phyloP scores from a whole-genome alignment of 305 asterid genomes.

The Solanum chacoense region DNA sequence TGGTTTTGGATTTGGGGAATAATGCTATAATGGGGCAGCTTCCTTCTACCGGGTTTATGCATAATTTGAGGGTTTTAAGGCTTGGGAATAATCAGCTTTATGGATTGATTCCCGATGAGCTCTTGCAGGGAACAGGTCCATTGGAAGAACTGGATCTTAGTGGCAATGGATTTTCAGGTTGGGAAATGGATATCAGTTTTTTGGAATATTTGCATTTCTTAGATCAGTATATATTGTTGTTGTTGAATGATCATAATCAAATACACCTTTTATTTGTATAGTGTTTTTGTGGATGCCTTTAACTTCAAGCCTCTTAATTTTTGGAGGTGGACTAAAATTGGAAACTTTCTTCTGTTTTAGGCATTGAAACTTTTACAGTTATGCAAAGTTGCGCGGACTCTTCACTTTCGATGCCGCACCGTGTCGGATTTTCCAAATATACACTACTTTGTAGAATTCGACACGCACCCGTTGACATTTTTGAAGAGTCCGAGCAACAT shows the following conservation, averaged over 20 bases:
- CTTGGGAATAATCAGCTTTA: slow-evolving; percentile 50
- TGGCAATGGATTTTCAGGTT: slow-evolving; percentile 69
- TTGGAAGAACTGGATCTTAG: slow-evolving; percentile 76
- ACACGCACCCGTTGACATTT: background rate
- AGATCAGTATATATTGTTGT: background rate
- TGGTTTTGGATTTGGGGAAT: slow-evolving; percentile 57
- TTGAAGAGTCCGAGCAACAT: background rate
- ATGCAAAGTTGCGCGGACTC: background rate
- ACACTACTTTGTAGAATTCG: background rate
- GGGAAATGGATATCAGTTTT: slow-evolving; percentile 5
- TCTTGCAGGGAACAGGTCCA: slow-evolving; percentile 50
- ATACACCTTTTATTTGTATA: background rate
- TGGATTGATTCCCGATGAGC: slow-evolving; percentile 51
- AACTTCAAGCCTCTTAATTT: background rate
- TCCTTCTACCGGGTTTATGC: slow-evolving; percentile 40
- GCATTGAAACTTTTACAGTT: background rate
- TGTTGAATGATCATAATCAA: background rate
- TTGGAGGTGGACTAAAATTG: background rate
- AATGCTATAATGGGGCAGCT: slow-evolving; percentile 55
- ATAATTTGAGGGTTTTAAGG: slow-evolving; percentile 46
- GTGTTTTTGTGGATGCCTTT: background rate
- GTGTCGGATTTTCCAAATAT: background rate
- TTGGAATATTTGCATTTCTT: background rate
- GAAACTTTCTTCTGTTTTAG: background rate
- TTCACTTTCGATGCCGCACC: background rate